phyloP scores from a whole-genome alignment of 345 rosid genomes.

The Dipteronia dyeriana region DNA sequence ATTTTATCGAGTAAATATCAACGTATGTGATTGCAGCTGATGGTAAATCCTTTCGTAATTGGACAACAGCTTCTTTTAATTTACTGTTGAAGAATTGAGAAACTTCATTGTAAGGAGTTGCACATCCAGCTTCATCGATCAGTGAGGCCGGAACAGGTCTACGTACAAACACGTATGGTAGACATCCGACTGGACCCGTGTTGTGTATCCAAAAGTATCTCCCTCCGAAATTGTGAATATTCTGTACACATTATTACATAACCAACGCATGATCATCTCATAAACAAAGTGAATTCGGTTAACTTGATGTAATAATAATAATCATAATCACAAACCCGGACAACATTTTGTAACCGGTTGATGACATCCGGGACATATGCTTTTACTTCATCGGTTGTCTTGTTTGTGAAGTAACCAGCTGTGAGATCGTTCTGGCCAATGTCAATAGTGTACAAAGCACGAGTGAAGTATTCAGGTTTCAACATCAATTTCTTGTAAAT shows the following conservation, averaged over 20 bases:
- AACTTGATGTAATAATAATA: not conserved
- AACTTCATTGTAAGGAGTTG: conserved; percentile 51
- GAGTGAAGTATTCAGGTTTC: conserved; percentile 40
- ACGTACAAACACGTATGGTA: conserved; percentile 57
- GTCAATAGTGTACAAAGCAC: conserved; percentile 68
- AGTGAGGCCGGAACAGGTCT: conserved; percentile 43
- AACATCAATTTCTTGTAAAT: conserved; percentile 44
- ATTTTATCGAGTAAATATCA: conserved; percentile 60
- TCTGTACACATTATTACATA: conserved; percentile 24
- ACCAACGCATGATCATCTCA: not conserved
- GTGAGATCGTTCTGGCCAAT: conserved; percentile 80
- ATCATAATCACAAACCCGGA: conserved; percentile 31
- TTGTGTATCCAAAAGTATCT: conserved; percentile 68
- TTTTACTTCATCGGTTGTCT: conserved; percentile 43
- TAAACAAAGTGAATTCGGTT: not conserved
- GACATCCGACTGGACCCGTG: conserved; percentile 73
- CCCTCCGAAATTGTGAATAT: conserved; percentile 48
- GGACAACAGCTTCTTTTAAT: conserved; percentile 43
- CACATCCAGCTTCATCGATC: conserved; percentile 66
- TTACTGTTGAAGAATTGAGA: conserved; percentile 55
- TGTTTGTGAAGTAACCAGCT: conserved; percentile 52
- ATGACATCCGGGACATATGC: conserved; percentile 53
- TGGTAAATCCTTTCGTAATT: conserved; percentile 46
- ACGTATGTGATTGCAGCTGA: conserved; percentile 54
- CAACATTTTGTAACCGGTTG: conserved; percentile 36